These are phyloP conservation scores for Bipolaris gigantea DNA, from an alignment of 2,329 filamentous ascomycete species.

Conservation along the genomic window DNA sequence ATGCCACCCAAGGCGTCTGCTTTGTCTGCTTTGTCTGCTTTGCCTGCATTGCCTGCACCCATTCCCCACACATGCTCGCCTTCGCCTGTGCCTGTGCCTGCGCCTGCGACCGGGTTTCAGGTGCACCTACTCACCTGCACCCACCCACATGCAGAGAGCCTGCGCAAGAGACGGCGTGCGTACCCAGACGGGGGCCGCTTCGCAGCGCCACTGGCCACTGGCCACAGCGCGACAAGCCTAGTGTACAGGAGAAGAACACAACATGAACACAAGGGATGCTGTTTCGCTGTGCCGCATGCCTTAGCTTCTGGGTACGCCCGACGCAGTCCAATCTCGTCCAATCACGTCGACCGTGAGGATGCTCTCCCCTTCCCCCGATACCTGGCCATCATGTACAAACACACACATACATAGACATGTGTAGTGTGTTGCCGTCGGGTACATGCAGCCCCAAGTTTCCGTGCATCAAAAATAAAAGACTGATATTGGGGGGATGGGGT, in stretches of 20 bases:
- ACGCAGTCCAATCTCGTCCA: neutral
- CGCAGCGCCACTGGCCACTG: neutral
- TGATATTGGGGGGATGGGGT: neutral
- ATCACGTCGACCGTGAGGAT: neutral
- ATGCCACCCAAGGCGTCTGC: neutral
- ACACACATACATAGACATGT: too few species aligned
- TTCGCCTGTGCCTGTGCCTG: neutral
- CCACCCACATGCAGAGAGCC: too few species aligned
- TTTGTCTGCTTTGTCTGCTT: too few species aligned
- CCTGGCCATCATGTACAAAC: too few species aligned
- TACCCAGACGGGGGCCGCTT: neutral
- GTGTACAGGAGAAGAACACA: neutral
- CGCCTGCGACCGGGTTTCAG: constrained; percentile 1
- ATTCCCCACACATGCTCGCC: neutral
- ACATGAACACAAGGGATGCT: neutral
- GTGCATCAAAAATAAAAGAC: neutral
- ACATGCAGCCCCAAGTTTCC: neutral
- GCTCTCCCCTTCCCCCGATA: neutral
- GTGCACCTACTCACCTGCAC: neutral
- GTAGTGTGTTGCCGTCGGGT: neutral
- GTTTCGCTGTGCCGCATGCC: neutral
- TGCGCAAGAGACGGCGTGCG: neutral
- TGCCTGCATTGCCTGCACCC: neutral
- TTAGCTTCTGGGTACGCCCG: neutral
- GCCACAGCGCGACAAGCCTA: neutral